A percentile compares a stretch with the other conserved stretches of the same genome.
Evolutionary conservation across 1,139 yeast genomes (phyloP).

Genomic region (Taphrina deformans): DNA sequence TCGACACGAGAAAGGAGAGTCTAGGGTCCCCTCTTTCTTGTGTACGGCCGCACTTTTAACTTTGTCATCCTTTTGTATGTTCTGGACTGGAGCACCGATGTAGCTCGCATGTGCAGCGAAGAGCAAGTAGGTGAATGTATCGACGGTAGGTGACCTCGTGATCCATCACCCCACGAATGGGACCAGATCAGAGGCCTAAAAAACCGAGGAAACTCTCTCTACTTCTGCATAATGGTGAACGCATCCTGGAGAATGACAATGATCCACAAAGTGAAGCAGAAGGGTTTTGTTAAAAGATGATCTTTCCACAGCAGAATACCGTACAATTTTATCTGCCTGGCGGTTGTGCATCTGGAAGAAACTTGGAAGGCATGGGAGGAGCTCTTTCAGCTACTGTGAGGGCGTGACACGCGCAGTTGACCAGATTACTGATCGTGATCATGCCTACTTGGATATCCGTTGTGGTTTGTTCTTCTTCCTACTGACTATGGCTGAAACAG

Average conservation of each 20-base stretch:
- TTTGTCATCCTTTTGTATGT: too few relatives aligned
- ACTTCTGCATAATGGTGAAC: constrained; percentile 16
- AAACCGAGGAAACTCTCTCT: constrained; percentile 10
- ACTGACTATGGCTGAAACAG: too few relatives aligned
- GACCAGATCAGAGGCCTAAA: constrained; percentile 16
- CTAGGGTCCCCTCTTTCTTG: not conserved
- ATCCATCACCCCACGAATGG: not conserved
- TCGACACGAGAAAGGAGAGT: not conserved
- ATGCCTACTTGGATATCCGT: too few relatives aligned
- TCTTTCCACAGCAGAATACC: not conserved
- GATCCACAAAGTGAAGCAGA: constrained; percentile 21
- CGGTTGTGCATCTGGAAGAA: too few relatives aligned
- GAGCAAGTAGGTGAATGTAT: not conserved
- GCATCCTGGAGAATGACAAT: constrained; percentile 17
- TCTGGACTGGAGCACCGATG: not conserved
- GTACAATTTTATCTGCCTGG: too few relatives aligned
- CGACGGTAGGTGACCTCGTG: constrained; percentile 26
- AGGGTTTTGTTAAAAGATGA: constrained; percentile 20
- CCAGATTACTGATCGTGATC: too few relatives aligned
- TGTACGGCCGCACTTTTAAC: too few relatives aligned
- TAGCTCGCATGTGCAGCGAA: not conserved
- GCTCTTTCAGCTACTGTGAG: too few relatives aligned
- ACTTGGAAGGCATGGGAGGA: too few relatives aligned
- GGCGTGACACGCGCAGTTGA: too few relatives aligned
- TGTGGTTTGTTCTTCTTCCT: too few relatives aligned